Base-by-base conservation (phyloP, 2,329 filamentous ascomycete species). In the Aspergillus ustus region DNA sequence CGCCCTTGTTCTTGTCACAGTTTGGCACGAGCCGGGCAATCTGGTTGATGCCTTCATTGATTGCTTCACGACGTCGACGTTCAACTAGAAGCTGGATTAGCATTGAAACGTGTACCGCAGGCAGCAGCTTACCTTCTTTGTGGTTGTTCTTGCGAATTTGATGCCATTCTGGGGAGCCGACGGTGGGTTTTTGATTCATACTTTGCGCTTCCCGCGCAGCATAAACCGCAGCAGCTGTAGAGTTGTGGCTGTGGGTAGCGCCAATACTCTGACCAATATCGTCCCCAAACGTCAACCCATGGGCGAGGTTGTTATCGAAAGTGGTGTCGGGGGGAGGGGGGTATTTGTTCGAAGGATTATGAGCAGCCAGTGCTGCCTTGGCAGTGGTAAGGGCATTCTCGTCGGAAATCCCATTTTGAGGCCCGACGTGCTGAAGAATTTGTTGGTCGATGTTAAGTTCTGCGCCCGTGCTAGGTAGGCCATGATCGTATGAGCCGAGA, bases 1-100 rank as follows among this genome's bases (percentile, higher is more conserved):
- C 96, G 0, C 95, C 95, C 80, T 99, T 99, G 83, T 99, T 98
- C 84, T 98, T 99, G 79, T 99, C 95, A 72, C 94, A 97, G 15
- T 93, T 93, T 0, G 95, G 95, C 0, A 99, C 95, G 67, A 99
- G 96, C 81, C 97, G 98, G 68, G 94, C 92, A 31, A 99, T 87
- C 78, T 98, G 95, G 73, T 97, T 98, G 70, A 99, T 99, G 53
- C 95, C 95, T 79, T 99, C 95, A 68, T 99, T 99, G 76, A 99
- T 99, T 0, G 95, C 97, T 79, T 99, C 95, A 66, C 95, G 91
- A 49, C 95, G 92, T 62, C 95, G 92, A 63, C 95, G 92, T 80
- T 99, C 95, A 64, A 99, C 95, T 98, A 58, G 15, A 50, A 40
- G 43, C 5, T 28, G 70, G 68, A 52, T 68, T 63, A 68, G 77